These are phyloP conservation scores for Phytopythium helicoides DNA, from an alignment of 352 stramenopile species.

Conservation along the genomic window DNA sequence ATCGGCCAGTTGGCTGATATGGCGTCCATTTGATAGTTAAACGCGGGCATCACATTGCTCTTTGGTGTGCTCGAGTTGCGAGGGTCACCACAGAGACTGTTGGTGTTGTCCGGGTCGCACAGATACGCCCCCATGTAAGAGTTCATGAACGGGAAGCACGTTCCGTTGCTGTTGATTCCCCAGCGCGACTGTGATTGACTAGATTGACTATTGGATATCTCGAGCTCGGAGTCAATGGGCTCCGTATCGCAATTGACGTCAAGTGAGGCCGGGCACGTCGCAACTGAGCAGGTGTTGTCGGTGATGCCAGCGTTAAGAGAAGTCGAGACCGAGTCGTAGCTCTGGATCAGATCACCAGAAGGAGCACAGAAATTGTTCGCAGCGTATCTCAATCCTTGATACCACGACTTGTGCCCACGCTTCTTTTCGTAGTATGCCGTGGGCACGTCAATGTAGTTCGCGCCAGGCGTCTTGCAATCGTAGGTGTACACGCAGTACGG, in stretches of 20 bases:
- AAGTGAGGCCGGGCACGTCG: constrained; percentile 42
- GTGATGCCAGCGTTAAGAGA: constrained; percentile 48
- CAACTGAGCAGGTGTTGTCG: constrained; percentile 39
- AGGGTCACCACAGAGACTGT: constrained; percentile 39
- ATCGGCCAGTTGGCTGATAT: constrained; percentile 81
- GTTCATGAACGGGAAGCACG: constrained; percentile 45
- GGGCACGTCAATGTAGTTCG: constrained; percentile 42
- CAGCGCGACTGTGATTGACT: constrained; percentile 36
- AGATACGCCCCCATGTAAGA: constrained; percentile 43
- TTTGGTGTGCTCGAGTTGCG: constrained; percentile 26
- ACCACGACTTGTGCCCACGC: constrained; percentile 53
- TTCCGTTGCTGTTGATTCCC: constrained; percentile 60
- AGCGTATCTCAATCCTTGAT: constrained; percentile 51
- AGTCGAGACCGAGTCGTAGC: constrained; percentile 37
- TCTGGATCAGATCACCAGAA: constrained; percentile 28
- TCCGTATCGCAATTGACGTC: constrained; percentile 48
- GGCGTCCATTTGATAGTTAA: constrained; percentile 51
- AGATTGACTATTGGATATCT: constrained; percentile 4
- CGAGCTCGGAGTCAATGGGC: constrained; percentile 39
- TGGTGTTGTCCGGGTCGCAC: constrained; percentile 44
- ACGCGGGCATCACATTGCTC: constrained; percentile 46
- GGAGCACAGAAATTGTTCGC: constrained; percentile 49
- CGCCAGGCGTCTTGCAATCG: constrained; percentile 34
- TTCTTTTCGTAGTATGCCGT: constrained; percentile 32
- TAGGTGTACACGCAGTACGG: constrained; percentile 38